Evolutionary conservation across 2,329 filamentous ascomycete species (phyloP), one percentile per base, ranked within the genome.

Genomic region (Pestalotiopsis sp.): DNA sequence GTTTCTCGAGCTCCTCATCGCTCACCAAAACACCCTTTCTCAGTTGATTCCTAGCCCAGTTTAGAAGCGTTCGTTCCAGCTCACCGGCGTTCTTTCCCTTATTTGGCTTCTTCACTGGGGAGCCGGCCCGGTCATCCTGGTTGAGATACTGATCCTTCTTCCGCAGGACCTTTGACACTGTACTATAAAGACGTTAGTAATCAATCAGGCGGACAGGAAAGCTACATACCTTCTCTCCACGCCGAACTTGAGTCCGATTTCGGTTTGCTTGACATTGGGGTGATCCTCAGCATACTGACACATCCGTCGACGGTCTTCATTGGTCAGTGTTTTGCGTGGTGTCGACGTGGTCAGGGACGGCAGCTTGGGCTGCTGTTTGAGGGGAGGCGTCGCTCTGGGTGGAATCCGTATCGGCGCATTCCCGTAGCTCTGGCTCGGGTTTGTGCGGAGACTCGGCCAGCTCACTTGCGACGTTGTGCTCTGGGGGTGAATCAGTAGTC

Each of bases 161-260:
- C 67, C 95, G 91, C 72, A 99, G 82, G 67, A 98, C 96, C 79
- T 99, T 99, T 67, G 96, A 99, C n/a, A 99, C 96, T 63, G 96
- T 99, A 83, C 96, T 99, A 80, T 14, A 23, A 56, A 57, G 9
- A n/a, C 38, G 14, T 25, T 49, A 45, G 68, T 76, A 56, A 63
- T 67, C 20, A 65, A 56, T 77, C 81, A 75, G 81, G 76, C 76
- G 69, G 27, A 66, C 74, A 66, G 39, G 64, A 17, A 65, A 57
- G 25, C 17, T 69, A 71, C 83, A 80, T 90, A 98, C 96, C 96
- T 98, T 91, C 96, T 86, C 83, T 99, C 96, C 66, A 99, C 96
- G 45, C 95, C 95, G 82, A 99, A 99, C 78, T 94, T 90, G 69
- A 91, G 92, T 82, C 96, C 96, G 81, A 99, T 99, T 77, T 98